Conservation (phyloP, 805 yeast species). For the Hanseniaspora guilliermondii region DNA sequence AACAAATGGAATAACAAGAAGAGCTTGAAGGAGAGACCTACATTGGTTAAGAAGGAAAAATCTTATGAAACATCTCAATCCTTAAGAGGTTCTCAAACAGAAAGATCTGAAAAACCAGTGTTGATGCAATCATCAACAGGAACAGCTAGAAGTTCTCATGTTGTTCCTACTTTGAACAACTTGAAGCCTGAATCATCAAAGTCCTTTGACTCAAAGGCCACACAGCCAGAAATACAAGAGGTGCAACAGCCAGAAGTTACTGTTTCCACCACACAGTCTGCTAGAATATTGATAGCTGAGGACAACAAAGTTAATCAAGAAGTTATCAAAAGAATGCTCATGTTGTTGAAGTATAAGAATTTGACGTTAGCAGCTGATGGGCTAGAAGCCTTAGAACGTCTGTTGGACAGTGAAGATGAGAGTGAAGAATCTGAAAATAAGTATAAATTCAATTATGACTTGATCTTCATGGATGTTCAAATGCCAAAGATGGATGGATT, state of each 20-base stretch:
- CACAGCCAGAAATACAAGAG: neutral
- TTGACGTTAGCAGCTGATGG: slow-evolving; percentile 83
- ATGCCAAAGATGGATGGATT: slow-evolving; percentile 93
- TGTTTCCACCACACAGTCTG: neutral
- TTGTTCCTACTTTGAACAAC: slow-evolving; percentile 13
- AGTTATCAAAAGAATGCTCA: slow-evolving; percentile 79
- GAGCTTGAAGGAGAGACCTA: neutral
- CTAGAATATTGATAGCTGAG: slow-evolving; percentile 70
- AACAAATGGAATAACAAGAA: neutral
- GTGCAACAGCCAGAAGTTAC: slow-evolving; percentile 18
- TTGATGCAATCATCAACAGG: slow-evolving; percentile 26
- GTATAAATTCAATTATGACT: slow-evolving; percentile 38
- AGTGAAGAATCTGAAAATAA: slow-evolving; percentile 19
- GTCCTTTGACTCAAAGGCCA: neutral
- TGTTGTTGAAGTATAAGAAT: slow-evolving; percentile 62
- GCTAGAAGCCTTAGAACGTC: slow-evolving; percentile 61
- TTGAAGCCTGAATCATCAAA: neutral
- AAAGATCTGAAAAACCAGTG: slow-evolving; percentile 17
- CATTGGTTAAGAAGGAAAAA: neutral
- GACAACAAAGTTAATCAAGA: slow-evolving; percentile 91
- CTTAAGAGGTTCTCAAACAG: slow-evolving; percentile 11
- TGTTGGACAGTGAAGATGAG: slow-evolving; percentile 30
- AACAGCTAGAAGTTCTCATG: slow-evolving; percentile 27
- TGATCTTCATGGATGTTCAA: slow-evolving; percentile 93
- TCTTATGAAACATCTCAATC: slow-evolving; percentile 4